Base-by-base conservation (phyloP, 345 rosid species). In the Tarenaya hassleriana region DNA sequence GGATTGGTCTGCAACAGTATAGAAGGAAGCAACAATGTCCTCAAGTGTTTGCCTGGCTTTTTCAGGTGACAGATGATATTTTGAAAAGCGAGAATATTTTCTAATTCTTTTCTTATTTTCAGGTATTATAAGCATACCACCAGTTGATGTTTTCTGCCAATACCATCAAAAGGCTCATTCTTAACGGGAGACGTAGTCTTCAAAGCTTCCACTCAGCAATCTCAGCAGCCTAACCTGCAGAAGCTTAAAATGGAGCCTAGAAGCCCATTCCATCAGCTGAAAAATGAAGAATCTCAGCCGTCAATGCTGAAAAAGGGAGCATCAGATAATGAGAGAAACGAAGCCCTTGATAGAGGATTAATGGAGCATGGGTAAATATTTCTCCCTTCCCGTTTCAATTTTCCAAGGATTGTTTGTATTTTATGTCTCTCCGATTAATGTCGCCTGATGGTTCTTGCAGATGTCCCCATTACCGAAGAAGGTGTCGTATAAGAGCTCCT, bases 401-500 rank as follows among this genome's bases (percentile, higher is more conserved):
- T 39, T 34, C 41, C 16, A 47, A 35, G 31, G 27, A 14, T 8
- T 11, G 53, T 17, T 32, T 37, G 2, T 20, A 24, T 24, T 2
- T 24, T n/a, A n/a, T 2, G 39, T 31, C 19, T 55, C 15, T 15
- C 44, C 10, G 5, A 50, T 13, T 64, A n/a, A 37, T 29, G 3
- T 52, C 32, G 15, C 7, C 13, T 29, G 5, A 55, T 50, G 24
- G n/a, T 34, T 44, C 47, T 60, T 66, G 64, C 77, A 89, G 94
- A 56, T 86, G 94, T 59, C 60, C 71, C 3, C 94, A 86, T 60
- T 89, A 83, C 66, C 71, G 61, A 24, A 59, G 95, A 70, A 80
- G 86, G 57, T 89, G 95, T 52, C 71, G 65, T 56, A 73, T 89
- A 53, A 77, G 76, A 76, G 90, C 95, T 54, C 97, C 97, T 55